Evolutionary conservation across 1,284 basidiomycete species (phyloP).

Genomic region (Apiotrichum akiyoshidainum): DNA sequence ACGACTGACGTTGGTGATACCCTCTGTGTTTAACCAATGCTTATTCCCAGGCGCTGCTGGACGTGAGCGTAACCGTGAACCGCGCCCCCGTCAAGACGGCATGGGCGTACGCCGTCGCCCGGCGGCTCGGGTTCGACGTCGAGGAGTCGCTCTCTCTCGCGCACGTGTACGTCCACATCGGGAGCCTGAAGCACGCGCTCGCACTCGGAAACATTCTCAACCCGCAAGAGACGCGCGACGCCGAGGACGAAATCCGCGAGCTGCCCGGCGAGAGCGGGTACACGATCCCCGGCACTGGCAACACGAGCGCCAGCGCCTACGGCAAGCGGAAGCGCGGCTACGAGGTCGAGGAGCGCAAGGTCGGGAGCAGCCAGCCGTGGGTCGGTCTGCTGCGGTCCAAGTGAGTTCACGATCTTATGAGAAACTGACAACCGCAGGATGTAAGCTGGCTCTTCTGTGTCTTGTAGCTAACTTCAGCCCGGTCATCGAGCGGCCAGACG

Average conservation of each 20-base stretch:
- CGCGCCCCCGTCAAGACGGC: conserved; percentile 91
- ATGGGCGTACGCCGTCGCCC: conserved; percentile 83
- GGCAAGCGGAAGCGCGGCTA: neutral
- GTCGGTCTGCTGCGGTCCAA: conserved; percentile 84
- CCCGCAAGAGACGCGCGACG: conserved; percentile 53
- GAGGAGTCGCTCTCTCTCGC: conserved; percentile 69
- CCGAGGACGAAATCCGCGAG: conserved; percentile 44
- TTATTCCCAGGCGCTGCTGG: conserved; percentile 57
- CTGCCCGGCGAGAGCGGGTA: conserved; percentile 31
- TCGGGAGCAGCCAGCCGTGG: conserved; percentile 77
- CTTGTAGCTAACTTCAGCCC: conserved; percentile 59
- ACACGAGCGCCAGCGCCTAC: no score
- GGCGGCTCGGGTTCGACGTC: conserved; percentile 75
- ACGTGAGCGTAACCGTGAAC: conserved; percentile 69
- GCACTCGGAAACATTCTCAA: conserved; percentile 64
- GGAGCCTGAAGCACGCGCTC: conserved; percentile 76
- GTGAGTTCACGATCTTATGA: conserved; percentile 53
- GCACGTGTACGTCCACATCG: conserved; percentile 83
- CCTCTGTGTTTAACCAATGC: no score
- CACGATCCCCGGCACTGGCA: conserved; percentile 8
- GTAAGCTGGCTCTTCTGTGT: no score
- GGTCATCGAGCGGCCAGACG: conserved; percentile 66
- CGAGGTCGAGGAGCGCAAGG: conserved; percentile 46
- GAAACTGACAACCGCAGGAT: conserved; percentile 7
- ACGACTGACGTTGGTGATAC: no score